Evolutionary conservation across 768 basidiomycete species (phyloP).

Genomic region (Rubroboletus satanas): DNA sequence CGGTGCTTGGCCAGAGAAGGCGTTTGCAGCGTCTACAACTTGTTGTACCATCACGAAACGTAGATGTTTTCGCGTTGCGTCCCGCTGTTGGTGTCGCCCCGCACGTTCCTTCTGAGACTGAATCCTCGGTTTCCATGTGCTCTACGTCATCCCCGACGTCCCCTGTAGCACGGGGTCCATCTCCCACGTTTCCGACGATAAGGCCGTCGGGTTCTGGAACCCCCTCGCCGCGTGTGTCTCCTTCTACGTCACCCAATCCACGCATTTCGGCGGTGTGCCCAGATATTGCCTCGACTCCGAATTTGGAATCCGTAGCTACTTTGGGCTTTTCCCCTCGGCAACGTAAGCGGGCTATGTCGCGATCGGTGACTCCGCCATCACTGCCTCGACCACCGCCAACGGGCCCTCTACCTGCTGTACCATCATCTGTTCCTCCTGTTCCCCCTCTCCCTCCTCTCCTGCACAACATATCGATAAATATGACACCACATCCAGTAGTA

Average conservation of each 20-base stretch:
- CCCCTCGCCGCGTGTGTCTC: neutral
- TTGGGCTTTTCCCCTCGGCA: conserved; percentile 15
- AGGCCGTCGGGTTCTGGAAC: neutral
- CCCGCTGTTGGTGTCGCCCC: conserved; percentile 23
- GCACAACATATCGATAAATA: conserved; percentile 13
- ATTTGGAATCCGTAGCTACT: conserved; percentile 20
- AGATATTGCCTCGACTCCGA: neutral
- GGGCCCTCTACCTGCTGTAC: conserved; percentile 29
- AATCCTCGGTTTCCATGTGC: conserved; percentile 2
- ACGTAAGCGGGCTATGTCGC: conserved; percentile 24
- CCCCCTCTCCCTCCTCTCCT: conserved; percentile 26
- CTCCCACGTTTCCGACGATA: neutral
- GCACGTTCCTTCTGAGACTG: conserved; percentile 22
- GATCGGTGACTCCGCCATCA: conserved; percentile 26
- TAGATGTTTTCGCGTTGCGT: conserved; percentile 3
- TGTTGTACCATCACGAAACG: conserved; percentile 9
- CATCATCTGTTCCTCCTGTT: conserved; percentile 22
- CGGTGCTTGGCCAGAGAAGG: neutral
- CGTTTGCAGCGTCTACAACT: conserved; percentile 16
- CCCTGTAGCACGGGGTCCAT: neutral
- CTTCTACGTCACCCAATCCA: conserved; percentile 4
- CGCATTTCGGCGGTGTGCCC: conserved; percentile 2
- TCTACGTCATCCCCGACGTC: conserved; percentile 16
- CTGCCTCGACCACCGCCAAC: conserved; percentile 26
- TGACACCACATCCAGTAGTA: neutral